Conservation (phyloP, 169 alveolate species). For the Plasmodium berghei region DNA sequence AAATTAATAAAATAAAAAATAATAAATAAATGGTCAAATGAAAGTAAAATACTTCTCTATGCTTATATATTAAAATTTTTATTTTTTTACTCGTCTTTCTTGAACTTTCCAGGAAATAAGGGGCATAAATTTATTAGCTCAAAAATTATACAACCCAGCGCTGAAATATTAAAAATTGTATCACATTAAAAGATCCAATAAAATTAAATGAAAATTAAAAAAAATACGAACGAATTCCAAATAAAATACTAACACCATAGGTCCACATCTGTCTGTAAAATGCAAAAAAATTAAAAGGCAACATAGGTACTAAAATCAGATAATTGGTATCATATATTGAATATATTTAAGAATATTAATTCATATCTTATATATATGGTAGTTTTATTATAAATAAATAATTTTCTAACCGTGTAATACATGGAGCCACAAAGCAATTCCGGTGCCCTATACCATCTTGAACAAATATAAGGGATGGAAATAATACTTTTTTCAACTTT, state of each 20-base stretch:
- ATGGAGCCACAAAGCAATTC: conserved; percentile 83
- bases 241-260: conserved; percentile 67
- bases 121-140: conserved; percentile 68
- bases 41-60: neutral
- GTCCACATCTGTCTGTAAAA: conserved; percentile 65
- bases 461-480: conserved; percentile 85
- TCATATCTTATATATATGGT: neutral
- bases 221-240: neutral
- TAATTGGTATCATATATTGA: no score
- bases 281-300: neutral
- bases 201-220: neutral
- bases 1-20: neutral
- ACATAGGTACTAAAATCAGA: neutral
- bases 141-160: conserved; percentile 73
- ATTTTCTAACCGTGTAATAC: conserved; percentile 77
- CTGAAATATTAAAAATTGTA: neutral
- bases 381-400: neutral
- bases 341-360: neutral
- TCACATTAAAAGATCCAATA: neutral
- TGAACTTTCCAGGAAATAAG: conserved; percentile 68
- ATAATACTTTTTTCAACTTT: conserved; percentile 60
- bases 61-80: neutral
- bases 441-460: conserved; percentile 87
- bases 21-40: neutral
- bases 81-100: conserved; percentile 51